A percentile compares a stretch with the other conserved stretches of the same genome.
Conservation (phyloP, 2,329 filamentous ascomycete species). For the Sordariomycetes sp. region DNA sequence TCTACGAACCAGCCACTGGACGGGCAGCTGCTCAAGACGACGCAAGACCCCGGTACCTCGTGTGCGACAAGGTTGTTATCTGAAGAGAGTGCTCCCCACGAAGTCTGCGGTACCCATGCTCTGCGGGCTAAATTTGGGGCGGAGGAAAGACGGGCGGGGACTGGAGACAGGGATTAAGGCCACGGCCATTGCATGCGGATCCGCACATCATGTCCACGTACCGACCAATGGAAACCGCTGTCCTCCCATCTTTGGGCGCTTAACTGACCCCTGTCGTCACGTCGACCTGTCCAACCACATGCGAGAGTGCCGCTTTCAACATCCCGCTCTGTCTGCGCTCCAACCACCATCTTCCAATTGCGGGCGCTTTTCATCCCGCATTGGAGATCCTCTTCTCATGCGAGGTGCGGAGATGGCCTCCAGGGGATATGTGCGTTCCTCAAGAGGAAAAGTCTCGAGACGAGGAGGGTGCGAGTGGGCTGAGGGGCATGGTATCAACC, state of each 20-base stretch:
- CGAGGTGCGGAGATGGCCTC: not conserved
- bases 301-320: not conserved
- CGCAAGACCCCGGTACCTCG: not conserved
- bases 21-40: not conserved
- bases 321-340: not conserved
- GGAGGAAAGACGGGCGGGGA: not conserved
- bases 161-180: not conserved
- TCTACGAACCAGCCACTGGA: not conserved
- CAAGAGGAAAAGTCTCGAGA: not conserved
- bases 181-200: not conserved
- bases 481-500: not conserved
- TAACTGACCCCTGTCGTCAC: conserved; percentile 4
- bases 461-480: not conserved
- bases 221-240: conserved; percentile 1
- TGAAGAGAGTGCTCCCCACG: not conserved
- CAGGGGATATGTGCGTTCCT: not conserved
- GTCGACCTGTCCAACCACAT: conserved; percentile 4
- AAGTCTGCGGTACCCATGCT: not conserved
- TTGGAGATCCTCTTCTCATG: not conserved
- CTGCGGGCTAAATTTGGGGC: not conserved
- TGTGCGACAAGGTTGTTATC: not conserved
- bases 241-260: conserved; percentile 4
- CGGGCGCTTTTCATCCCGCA: conserved; percentile 1
- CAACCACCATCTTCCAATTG: conserved; percentile 1
- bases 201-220: not conserved